Conservation (phyloP, 176 grass and related monocot genomes). For the Oryza meridionalis region DNA sequence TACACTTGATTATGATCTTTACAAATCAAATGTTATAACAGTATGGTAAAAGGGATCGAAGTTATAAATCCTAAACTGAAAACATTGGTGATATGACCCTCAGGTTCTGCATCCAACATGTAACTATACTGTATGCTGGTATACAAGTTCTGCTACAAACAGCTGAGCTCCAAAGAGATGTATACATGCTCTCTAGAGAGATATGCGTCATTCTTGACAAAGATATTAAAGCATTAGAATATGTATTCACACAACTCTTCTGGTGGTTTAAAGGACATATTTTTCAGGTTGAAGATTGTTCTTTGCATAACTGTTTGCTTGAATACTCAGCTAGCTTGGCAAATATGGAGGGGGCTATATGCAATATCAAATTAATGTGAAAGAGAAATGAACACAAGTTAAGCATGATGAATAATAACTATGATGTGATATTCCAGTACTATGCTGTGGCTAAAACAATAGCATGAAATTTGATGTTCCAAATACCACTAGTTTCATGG, state of each 20-base stretch:
- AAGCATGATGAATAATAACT: background rate
- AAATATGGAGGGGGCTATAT: slow-evolving; percentile 3
- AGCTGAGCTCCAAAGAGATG: background rate
- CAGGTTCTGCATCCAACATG: background rate
- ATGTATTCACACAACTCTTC: background rate
- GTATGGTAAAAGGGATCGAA: background rate
- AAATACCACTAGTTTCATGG: slow-evolving; percentile 83
- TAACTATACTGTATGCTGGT: background rate
- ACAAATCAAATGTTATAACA: background rate
- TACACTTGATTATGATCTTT: background rate
- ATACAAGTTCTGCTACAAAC: slow-evolving; percentile 7
- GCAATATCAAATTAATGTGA: slow-evolving; percentile 17
- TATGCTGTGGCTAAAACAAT: slow-evolving; percentile 19
- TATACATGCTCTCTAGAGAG: too few relatives aligned
- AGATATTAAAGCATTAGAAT: slow-evolving; percentile 11
- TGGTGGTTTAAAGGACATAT: background rate
- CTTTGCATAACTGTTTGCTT: background rate
- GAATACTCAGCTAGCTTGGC: slow-evolving; percentile 1
- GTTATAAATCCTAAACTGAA: background rate
- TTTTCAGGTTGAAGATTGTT: slow-evolving; percentile 25
- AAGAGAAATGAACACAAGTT: background rate
- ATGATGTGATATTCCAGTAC: background rate
- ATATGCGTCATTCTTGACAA: background rate
- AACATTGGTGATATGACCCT: background rate
- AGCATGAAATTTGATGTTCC: slow-evolving; percentile 25